phyloP scores from a whole-genome alignment of 768 basidiomycete species.

The Termitomyces sp. region DNA sequence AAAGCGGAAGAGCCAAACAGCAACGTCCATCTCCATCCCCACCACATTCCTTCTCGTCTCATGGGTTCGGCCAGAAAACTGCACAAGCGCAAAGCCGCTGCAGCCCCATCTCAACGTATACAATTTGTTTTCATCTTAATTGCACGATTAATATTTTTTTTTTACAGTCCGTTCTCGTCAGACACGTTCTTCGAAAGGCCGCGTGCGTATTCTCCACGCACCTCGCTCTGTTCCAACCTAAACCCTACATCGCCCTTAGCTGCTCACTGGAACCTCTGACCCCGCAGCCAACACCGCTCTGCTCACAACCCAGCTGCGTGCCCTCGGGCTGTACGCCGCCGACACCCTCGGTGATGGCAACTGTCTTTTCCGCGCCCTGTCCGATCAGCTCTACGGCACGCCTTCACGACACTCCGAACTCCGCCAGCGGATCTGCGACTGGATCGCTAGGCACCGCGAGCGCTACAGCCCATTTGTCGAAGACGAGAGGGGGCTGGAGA shows the following conservation, averaged over 20 bases:
- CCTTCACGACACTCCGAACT: constrained; percentile 63
- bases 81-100: constrained; percentile 1
- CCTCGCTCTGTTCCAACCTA: constrained; percentile 19
- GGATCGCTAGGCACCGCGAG: constrained; percentile 62
- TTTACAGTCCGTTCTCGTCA: constrained; percentile 30
- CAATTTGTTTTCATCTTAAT: not conserved
- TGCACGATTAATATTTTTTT: no score
- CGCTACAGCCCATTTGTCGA: constrained; percentile 88
- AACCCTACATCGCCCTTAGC: constrained; percentile 15
- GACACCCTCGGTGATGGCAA: constrained; percentile 87
- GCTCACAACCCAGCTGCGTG: constrained; percentile 68
- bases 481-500: constrained; percentile 67
- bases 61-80: constrained; percentile 16
- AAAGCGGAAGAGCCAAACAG: not conserved
- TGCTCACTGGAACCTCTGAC: constrained; percentile 25
- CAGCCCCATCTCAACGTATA: constrained; percentile 10
- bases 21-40: not conserved
- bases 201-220: constrained; percentile 25
- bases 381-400: constrained; percentile 82
- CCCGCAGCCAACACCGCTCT: constrained; percentile 21
- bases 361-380: constrained; percentile 87
- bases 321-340: constrained; percentile 82
- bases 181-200: constrained; percentile 32
- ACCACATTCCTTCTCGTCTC: not conserved
- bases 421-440: constrained; percentile 75